Evolutionary conservation across 108 stramenopile species (phyloP).

Genomic region (Pseudonitzschia pungens): DNA sequence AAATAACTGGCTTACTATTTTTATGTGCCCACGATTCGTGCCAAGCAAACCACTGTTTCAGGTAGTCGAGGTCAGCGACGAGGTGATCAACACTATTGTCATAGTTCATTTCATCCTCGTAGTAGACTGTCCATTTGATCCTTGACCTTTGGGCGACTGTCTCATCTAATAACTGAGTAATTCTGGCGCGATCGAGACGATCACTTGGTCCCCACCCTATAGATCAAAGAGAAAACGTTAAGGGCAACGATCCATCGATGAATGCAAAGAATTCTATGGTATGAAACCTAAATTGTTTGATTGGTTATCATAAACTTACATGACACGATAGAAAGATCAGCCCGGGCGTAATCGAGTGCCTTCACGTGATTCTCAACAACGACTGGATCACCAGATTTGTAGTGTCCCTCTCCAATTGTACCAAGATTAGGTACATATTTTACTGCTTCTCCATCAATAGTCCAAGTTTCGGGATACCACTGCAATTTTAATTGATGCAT

Average conservation of each 20-base stretch:
- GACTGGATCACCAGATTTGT: constrained; percentile 15
- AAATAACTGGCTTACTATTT: constrained; percentile 27
- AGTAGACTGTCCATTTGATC: constrained; percentile 32
- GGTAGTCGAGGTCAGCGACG: constrained; percentile 19
- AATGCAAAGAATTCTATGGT: neutral
- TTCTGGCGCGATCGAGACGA: constrained; percentile 26
- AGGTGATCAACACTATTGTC: constrained; percentile 10
- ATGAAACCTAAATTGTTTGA: neutral
- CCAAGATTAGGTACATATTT: constrained; percentile 17
- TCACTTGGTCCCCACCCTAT: constrained; percentile 27
- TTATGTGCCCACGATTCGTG: constrained; percentile 26
- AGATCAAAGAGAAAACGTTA: neutral
- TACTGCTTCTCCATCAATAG: constrained; percentile 8
- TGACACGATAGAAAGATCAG: constrained; percentile 28
- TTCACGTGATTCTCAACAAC: constrained; percentile 23
- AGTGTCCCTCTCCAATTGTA: constrained; percentile 6
- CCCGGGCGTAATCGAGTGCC: constrained; percentile 18
- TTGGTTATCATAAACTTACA: constrained; percentile 17
- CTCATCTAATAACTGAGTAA: constrained; percentile 21
- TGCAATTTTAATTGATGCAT: neutral
- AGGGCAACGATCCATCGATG: neutral
- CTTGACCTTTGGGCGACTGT: constrained; percentile 2
- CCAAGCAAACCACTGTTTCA: constrained; percentile 37
- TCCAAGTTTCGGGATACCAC: constrained; percentile 39
- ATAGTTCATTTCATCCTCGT: constrained; percentile 22